Conservation (phyloP, 1,284 basidiomycete genomes). For the Flammula alnicola region DNA sequence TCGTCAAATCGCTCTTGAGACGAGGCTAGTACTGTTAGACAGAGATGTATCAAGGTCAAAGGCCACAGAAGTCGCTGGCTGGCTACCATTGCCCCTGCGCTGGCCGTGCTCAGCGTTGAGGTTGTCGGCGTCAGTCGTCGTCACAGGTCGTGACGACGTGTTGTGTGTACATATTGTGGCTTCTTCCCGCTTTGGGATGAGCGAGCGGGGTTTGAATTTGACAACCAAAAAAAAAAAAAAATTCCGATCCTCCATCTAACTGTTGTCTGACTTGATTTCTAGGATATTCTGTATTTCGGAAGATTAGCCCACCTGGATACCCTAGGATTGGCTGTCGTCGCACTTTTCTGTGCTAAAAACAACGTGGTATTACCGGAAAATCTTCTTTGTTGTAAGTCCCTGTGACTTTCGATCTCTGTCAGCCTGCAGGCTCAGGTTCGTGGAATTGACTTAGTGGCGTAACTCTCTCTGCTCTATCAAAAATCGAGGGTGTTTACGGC, state of each 20-base stretch:
- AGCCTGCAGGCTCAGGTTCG: constrained; percentile 16
- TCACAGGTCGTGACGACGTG: too few species aligned
- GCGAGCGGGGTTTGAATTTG: constrained; percentile 14
- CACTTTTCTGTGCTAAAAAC: not conserved
- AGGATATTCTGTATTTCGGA: not conserved
- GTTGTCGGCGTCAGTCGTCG: not conserved
- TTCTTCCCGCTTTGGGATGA: not conserved
- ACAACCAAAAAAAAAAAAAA: constrained; percentile 17
- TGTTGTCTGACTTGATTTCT: constrained; percentile 1
- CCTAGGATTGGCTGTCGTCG: not conserved
- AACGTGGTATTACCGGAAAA: not conserved
- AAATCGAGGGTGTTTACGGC: too few species aligned
- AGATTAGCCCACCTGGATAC: not conserved
- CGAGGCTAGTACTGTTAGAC: constrained; percentile 17
- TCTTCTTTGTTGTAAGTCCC: constrained; percentile 10
- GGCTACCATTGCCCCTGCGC: constrained; percentile 8
- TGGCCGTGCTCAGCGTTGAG: not conserved
- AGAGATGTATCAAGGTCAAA: constrained; percentile 20
- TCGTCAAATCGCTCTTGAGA: constrained; percentile 65
- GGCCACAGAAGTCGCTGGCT: constrained; percentile 19
- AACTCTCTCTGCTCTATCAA: too few species aligned
- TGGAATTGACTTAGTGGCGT: constrained; percentile 17
- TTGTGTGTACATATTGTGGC: constrained; percentile 1
- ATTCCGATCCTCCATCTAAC: not conserved
- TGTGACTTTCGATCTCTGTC: constrained; percentile 15